A percentile compares a stretch with the other conserved stretches of the same genome.
Evolutionary conservation across 2,329 filamentous ascomycete genomes (phyloP).

Genomic region (Pseudopithomyces chartarum): DNA sequence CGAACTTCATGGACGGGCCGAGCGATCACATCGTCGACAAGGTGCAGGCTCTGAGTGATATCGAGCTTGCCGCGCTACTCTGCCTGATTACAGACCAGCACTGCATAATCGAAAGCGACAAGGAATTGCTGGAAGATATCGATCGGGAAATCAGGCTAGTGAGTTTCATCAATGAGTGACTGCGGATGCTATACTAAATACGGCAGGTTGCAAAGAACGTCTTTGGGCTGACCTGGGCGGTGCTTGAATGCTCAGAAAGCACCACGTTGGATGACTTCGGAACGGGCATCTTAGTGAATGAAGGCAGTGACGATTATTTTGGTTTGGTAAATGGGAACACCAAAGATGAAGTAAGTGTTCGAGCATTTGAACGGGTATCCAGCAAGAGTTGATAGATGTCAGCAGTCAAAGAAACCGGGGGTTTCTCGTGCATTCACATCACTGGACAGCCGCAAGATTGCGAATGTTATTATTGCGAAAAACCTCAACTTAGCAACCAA

Average conservation of each 20-base stretch:
- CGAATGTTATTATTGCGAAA: conserved; percentile 81
- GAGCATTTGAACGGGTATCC: not conserved
- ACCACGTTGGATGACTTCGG: conserved; percentile 85
- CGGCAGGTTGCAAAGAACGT: conserved; percentile 67
- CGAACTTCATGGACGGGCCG: conserved; percentile 27
- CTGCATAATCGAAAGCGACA: conserved; percentile 80
- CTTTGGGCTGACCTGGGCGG: conserved; percentile 72
- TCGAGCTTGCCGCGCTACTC: conserved; percentile 84
- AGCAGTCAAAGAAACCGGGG: conserved; percentile 25
- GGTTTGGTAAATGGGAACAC: conserved; percentile 13
- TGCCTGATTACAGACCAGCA: conserved; percentile 83
- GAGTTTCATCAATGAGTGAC: conserved; percentile 17
- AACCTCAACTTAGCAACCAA: conserved; percentile 76
- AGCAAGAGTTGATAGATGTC: conserved; percentile 9
- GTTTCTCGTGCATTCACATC: conserved; percentile 34
- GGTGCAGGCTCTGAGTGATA: conserved; percentile 79
- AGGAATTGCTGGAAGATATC: conserved; percentile 67
- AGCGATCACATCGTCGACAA: conserved; percentile 55
- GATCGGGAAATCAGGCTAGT: conserved; percentile 75
- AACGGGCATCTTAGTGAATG: conserved; percentile 65
- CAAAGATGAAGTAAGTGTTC: conserved; percentile 19
- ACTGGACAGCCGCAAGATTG: conserved; percentile 63
- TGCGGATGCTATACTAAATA: conserved; percentile 10
- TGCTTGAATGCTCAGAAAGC: conserved; percentile 73
- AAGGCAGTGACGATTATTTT: conserved; percentile 31